Evolutionary conservation across 2,329 filamentous ascomycete species (phyloP).

Genomic region (Alternaria viburni): DNA sequence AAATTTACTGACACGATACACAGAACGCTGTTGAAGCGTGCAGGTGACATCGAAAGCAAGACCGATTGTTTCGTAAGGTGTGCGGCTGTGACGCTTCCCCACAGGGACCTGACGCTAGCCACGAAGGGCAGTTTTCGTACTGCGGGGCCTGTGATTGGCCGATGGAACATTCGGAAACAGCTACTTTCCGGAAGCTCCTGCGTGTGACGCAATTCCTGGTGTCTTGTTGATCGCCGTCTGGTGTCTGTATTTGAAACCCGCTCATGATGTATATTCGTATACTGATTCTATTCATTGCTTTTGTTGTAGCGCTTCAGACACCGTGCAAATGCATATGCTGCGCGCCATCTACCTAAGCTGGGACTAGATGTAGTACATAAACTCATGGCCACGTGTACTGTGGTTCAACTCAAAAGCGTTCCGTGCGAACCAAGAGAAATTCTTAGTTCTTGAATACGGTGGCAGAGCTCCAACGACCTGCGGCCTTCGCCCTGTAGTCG

Average conservation of each 20-base stretch:
- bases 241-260: not conserved
- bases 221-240: not conserved
- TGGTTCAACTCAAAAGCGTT: not conserved
- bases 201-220: not conserved
- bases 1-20: not conserved
- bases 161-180: not conserved
- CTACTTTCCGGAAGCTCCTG: not conserved
- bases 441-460: constrained; percentile 38
- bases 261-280: not conserved
- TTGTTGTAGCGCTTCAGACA: constrained; percentile 2
- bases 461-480: constrained; percentile 49
- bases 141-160: constrained; percentile 19
- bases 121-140: constrained; percentile 20
- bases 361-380: constrained; percentile 4
- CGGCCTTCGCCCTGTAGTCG: constrained; percentile 54
- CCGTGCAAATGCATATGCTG: constrained; percentile 10
- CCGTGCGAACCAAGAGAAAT: not conserved
- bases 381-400: not conserved
- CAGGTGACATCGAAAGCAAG: not conserved
- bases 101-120: constrained; percentile 13
- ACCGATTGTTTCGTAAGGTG: constrained; percentile 10
- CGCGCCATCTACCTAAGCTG: constrained; percentile 2
- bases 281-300: constrained; percentile 10
- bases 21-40: constrained; percentile 14
- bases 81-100: constrained; percentile 18